phyloP scores from a whole-genome alignment of 106 monocot species.

The Dioscorea dumetorum region DNA sequence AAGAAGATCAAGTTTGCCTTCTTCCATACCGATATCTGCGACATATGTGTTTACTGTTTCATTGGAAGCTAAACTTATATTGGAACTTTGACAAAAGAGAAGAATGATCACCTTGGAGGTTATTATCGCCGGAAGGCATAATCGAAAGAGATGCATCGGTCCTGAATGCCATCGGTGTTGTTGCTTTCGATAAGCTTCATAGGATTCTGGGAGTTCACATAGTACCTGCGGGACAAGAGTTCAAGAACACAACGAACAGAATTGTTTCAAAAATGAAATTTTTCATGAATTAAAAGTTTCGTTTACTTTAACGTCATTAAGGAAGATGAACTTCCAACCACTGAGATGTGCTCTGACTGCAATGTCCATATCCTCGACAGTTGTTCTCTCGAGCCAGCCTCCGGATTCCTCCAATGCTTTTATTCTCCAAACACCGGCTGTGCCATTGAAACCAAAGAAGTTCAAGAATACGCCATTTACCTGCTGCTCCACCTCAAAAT shows the following conservation, averaged over 20 bases:
- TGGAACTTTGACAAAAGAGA: not conserved
- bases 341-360: slow-evolving; percentile 64
- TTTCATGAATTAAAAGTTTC: not conserved
- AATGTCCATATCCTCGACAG: slow-evolving; percentile 74
- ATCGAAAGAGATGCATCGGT: slow-evolving; percentile 51
- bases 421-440: slow-evolving; percentile 71
- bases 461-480: slow-evolving; percentile 64
- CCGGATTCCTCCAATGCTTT: slow-evolving; percentile 62
- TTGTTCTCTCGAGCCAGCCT: slow-evolving; percentile 69
- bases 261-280: not conserved
- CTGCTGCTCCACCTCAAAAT: slow-evolving; percentile 76
- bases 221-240: slow-evolving; percentile 11
- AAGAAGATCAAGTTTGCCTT: slow-evolving; percentile 46
- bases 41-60: not conserved
- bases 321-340: slow-evolving; percentile 78
- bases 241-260: not conserved
- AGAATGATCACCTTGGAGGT: slow-evolving; percentile 32
- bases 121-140: slow-evolving; percentile 39
- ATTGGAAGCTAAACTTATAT: not conserved
- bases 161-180: slow-evolving; percentile 62
- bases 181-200: slow-evolving; percentile 39
- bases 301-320: slow-evolving; percentile 59
- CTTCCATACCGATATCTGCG: slow-evolving; percentile 38
- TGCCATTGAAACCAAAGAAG: slow-evolving; percentile 71
- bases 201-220: slow-evolving; percentile 50